Evolutionary conservation across 345 rosid genomes (phyloP), one percentile per base, ranked within the genome.

Genomic region (Triadica sebifera): DNA sequence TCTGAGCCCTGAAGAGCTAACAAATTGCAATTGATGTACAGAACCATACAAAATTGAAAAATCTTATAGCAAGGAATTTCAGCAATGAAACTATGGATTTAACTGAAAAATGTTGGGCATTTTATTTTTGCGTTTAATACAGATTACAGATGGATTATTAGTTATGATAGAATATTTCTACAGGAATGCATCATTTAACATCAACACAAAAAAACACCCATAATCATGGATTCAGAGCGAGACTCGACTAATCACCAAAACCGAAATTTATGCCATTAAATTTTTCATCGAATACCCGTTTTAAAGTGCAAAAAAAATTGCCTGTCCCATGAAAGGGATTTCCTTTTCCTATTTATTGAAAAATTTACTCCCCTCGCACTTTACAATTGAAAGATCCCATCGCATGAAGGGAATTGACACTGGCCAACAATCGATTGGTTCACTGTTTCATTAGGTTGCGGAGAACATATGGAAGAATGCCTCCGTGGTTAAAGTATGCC

Each of bases 381-480:
- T 55, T 67, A 84, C 81, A 74, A 65, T 34, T 10, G 17, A 71
- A 63, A 55, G 8, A 17, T 57, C 76, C 66, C 69, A 57, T 62
- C 37, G 59, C 65, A 63, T 53, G 63, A 50, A 60, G 8, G 47
- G 51, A 56, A 34, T 19, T 24, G 73, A 5, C 34, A 3, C 38
- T 10, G 17, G 53, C 12, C 47, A 29, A 24, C 16, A 20, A 47
- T 7, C 62, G 65, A 76, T 50, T 25, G 9, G 56, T 47, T 76
- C 75, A 91, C 69, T 88, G 85, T 82, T 85, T 86, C 80, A 73
- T 89, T 80, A 96, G 86, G 85, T 87, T 93, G 75, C 99, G 86
- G 64, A 96, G 93, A 17, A 86, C 98, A 47, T 88, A 93, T 5
- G 97, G 99, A 81, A 96, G 97, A n/a, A 96, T 96, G 24, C 98